Conservation (phyloP, 2,329 filamentous ascomycete species). For the Orbilia oligospora region DNA sequence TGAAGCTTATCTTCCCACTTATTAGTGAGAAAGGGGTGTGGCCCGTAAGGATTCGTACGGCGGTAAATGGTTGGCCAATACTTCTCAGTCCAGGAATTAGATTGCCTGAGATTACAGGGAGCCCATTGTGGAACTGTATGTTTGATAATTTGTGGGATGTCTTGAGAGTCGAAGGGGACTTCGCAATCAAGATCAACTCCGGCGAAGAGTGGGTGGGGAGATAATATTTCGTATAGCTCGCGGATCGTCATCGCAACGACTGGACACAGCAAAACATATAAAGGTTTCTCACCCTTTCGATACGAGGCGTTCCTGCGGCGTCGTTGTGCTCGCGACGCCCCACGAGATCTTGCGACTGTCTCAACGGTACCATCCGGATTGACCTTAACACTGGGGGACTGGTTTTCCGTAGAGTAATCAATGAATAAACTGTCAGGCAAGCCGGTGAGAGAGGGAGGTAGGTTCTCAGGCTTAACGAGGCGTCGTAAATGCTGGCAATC, state of each 20-base stretch:
- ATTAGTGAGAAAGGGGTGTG: constrained; percentile 80
- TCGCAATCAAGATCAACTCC: constrained; percentile 66
- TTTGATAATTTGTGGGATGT: constrained; percentile 72
- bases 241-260: constrained; percentile 71
- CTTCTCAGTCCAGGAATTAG: constrained; percentile 79
- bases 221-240: constrained; percentile 71
- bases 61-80: constrained; percentile 91
- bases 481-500: constrained; percentile 71
- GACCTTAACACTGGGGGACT: constrained; percentile 55
- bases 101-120: constrained; percentile 82
- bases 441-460: constrained; percentile 69
- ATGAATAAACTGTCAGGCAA: constrained; percentile 65
- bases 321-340: constrained; percentile 50
- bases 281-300: constrained; percentile 64
- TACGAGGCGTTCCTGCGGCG: constrained; percentile 54
- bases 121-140: constrained; percentile 80
- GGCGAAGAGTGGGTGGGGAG: constrained; percentile 65
- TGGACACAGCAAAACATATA: constrained; percentile 72
- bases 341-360: constrained; percentile 65
- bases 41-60: constrained; percentile 87
- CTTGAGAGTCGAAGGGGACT: constrained; percentile 66
- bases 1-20: constrained; percentile 57
- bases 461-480: constrained; percentile 73
- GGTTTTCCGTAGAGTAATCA: constrained; percentile 61
- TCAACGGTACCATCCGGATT: constrained; percentile 66